These are phyloP conservation scores for Cryptococcus jaspeensis DNA, from an alignment of 1,284 basidiomycete genomes.

Conservation along the genomic window DNA sequence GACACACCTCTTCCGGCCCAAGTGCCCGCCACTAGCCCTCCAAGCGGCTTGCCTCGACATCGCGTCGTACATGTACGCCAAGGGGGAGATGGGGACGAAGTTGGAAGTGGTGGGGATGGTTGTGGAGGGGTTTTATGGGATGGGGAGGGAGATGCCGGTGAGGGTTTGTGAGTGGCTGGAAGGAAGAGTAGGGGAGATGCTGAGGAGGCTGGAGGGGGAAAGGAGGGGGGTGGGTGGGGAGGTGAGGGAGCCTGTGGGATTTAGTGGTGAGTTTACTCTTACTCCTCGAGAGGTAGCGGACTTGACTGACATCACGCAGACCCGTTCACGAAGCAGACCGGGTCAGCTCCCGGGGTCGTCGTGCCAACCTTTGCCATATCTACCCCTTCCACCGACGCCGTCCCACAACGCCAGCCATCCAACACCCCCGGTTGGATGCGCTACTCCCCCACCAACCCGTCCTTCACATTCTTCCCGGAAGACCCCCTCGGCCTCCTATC, in stretches of 20 bases:
- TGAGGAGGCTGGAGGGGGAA: constrained; percentile 22
- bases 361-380: constrained; percentile 25
- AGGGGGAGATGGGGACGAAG: constrained; percentile 46
- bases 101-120: constrained; percentile 45
- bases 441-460: constrained; percentile 28
- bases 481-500: constrained; percentile 29
- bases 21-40: constrained; percentile 39
- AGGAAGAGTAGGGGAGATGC: constrained; percentile 31
- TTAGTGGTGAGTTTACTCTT: constrained; percentile 13
- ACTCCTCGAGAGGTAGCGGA: neutral
- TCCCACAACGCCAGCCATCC: neutral
- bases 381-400: constrained; percentile 10
- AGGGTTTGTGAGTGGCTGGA: constrained; percentile 54
- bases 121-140: constrained; percentile 31
- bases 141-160: constrained; percentile 50
- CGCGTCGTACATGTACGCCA: constrained; percentile 48
- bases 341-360: constrained; percentile 1
- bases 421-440: constrained; percentile 29
- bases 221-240: constrained; percentile 3
- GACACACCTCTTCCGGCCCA: constrained; percentile 26
- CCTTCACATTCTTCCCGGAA: constrained; percentile 15
- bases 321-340: constrained; percentile 12
- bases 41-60: constrained; percentile 48
- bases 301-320: constrained; percentile 4
- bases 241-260: neutral